Percentiles rank a stretch among this genome's conserved stretches.
Conservation (phyloP, 208 protist species). For the Crithidia brevicula region DNA sequence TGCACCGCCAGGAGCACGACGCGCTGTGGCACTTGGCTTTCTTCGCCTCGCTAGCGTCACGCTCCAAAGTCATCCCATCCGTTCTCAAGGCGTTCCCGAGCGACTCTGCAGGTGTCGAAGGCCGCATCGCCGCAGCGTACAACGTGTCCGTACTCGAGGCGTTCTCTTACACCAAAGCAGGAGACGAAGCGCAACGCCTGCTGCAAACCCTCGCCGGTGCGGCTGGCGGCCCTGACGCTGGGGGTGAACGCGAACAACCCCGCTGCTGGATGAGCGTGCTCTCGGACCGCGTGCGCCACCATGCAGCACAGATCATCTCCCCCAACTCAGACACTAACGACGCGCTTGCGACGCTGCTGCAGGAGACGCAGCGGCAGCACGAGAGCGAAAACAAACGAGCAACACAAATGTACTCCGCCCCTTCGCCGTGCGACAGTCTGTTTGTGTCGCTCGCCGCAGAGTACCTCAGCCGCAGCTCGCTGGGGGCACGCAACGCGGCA, state of each 20-base stretch:
- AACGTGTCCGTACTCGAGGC: constrained; percentile 27
- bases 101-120: neutral
- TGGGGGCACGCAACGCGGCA: too few species aligned
- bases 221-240: neutral
- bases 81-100: neutral
- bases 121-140: neutral
- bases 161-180: constrained; percentile 23
- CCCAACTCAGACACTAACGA: neutral
- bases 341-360: neutral
- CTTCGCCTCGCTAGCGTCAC: neutral
- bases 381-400: neutral
- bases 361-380: constrained; percentile 11
- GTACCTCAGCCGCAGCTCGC: constrained; percentile 12
- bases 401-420: neutral
- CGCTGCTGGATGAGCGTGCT: constrained; percentile 13
- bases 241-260: neutral
- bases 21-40: constrained; percentile 30
- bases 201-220: neutral
- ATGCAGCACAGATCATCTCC: constrained; percentile 9
- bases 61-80: neutral
- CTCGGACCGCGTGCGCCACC: constrained; percentile 1
- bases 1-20: neutral
- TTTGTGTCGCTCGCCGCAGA: constrained; percentile 39
- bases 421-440: constrained; percentile 17
- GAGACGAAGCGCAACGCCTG: constrained; percentile 3